Evolutionary conservation across 768 basidiomycete species (phyloP).

Genomic region (Podaxis sp.): DNA sequence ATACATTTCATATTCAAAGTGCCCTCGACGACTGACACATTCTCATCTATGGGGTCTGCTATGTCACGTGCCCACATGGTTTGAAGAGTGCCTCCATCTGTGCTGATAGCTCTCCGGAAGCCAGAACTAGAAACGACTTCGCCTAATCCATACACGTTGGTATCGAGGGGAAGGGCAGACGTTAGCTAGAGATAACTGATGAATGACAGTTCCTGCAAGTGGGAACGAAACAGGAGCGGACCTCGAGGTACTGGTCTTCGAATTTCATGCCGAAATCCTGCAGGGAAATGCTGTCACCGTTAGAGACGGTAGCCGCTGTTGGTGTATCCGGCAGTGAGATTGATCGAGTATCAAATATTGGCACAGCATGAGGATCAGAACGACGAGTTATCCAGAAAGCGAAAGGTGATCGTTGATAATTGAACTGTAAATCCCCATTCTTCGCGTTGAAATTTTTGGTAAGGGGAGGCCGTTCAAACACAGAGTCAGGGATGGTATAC

Average conservation of each 20-base stretch:
- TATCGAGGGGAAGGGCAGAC: constrained; percentile 57
- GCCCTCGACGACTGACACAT: constrained; percentile 41
- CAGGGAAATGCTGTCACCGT: constrained; percentile 50
- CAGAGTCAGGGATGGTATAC: constrained; percentile 67
- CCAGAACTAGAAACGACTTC: constrained; percentile 69
- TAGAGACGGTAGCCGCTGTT: constrained; percentile 47
- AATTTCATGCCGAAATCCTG: constrained; percentile 69
- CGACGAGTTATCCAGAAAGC: constrained; percentile 79
- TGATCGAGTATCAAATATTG: constrained; percentile 69
- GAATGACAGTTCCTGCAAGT: neutral
- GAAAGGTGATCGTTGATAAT: constrained; percentile 61
- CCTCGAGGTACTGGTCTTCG: constrained; percentile 78
- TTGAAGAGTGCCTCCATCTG: constrained; percentile 56
- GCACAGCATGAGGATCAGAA: constrained; percentile 45
- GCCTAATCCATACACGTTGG: constrained; percentile 78
- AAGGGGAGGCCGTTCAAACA: constrained; percentile 37
- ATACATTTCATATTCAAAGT: neutral
- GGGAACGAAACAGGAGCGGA: constrained; percentile 28
- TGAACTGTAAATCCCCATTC: constrained; percentile 64
- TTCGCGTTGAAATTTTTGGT: constrained; percentile 24
- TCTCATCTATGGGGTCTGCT: constrained; percentile 61
- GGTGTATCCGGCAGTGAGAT: constrained; percentile 58
- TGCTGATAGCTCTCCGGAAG: constrained; percentile 56
- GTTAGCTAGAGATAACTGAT: constrained; percentile 37
- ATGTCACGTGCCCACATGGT: constrained; percentile 65